These are phyloP conservation scores for Coniella lustricola DNA, from an alignment of 2,329 filamentous ascomycete species.

Conservation along the genomic window DNA sequence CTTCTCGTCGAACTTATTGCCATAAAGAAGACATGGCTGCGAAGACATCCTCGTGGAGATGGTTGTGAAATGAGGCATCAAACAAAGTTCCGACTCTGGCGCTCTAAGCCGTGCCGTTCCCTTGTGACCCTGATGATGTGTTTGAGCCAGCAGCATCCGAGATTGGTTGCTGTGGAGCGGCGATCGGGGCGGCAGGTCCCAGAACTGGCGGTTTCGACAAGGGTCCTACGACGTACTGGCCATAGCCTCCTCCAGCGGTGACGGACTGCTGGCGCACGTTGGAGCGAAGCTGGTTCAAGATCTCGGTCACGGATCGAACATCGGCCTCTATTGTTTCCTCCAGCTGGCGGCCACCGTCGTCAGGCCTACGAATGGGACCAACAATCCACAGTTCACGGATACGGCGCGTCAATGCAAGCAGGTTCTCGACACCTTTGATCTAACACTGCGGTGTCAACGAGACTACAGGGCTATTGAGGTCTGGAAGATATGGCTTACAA, in stretches of 20 bases:
- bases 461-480: neutral
- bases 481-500: conserved; percentile 24
- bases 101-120: no score
- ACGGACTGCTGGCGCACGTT: conserved; percentile 19
- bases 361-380: conserved; percentile 37
- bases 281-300: conserved; percentile 27
- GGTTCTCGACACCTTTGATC: conserved; percentile 36
- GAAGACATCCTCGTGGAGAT: no score
- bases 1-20: no score
- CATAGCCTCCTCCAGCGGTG: conserved; percentile 17
- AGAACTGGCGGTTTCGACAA: conserved; percentile 4
- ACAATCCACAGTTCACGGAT: conserved; percentile 44
- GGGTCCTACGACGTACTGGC: conserved; percentile 19
- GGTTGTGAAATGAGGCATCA: no score
- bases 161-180: neutral
- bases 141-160: no score
- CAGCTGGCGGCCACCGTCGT: conserved; percentile 33
- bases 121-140: no score
- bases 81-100: no score
- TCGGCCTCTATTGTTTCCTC: conserved; percentile 27
- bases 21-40: no score
- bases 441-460: conserved; percentile 15
- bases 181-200: neutral
- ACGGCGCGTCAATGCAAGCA: conserved; percentile 39
- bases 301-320: conserved; percentile 29